Percentiles rank a stretch among this genome's conserved stretches.
Conservation (phyloP, 768 basidiomycete species). For the Boletus patriciae region DNA sequence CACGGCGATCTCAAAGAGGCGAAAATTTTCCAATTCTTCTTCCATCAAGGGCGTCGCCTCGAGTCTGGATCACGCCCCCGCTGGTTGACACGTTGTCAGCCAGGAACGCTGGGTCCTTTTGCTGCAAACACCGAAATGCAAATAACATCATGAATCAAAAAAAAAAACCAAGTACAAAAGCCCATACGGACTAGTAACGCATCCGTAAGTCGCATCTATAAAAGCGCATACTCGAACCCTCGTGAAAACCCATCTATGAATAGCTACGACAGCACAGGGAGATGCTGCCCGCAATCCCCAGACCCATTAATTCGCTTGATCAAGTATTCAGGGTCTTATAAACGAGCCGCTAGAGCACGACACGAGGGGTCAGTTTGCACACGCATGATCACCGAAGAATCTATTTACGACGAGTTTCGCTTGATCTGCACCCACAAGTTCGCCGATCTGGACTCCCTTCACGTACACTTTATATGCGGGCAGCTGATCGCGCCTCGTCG, state of each 20-base stretch:
- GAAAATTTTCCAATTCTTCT: slow-evolving; percentile 12
- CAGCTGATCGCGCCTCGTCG: slow-evolving; percentile 18
- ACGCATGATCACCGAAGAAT: slow-evolving; percentile 6
- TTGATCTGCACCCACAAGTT: slow-evolving; percentile 29
- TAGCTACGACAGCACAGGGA: slow-evolving; percentile 9
- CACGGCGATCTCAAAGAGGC: slow-evolving; percentile 5
- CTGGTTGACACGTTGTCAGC: slow-evolving; percentile 19
- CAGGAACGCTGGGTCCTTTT: neutral
- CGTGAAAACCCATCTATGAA: slow-evolving; percentile 23
- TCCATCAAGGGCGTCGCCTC: slow-evolving; percentile 19
- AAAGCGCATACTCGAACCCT: slow-evolving; percentile 5
- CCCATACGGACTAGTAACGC: slow-evolving; percentile 1
- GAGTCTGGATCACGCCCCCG: slow-evolving; percentile 14
- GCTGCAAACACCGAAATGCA: neutral
- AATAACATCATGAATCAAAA: slow-evolving; percentile 8
- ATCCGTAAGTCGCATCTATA: slow-evolving; percentile 23
- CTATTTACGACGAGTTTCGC: slow-evolving; percentile 24
- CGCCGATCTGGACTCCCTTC: slow-evolving; percentile 32
- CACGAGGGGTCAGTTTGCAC: slow-evolving; percentile 20
- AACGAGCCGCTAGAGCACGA: slow-evolving; percentile 27
- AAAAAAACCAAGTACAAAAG: slow-evolving; percentile 5
- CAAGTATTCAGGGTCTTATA: slow-evolving; percentile 31
- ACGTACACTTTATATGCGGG: slow-evolving; percentile 33
- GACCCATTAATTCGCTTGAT: slow-evolving; percentile 5
- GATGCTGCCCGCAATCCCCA: slow-evolving; percentile 9